These are phyloP conservation scores for Pseudocercospora cruenta DNA, from an alignment of 2,329 filamentous ascomycete species.

Conservation along the genomic window DNA sequence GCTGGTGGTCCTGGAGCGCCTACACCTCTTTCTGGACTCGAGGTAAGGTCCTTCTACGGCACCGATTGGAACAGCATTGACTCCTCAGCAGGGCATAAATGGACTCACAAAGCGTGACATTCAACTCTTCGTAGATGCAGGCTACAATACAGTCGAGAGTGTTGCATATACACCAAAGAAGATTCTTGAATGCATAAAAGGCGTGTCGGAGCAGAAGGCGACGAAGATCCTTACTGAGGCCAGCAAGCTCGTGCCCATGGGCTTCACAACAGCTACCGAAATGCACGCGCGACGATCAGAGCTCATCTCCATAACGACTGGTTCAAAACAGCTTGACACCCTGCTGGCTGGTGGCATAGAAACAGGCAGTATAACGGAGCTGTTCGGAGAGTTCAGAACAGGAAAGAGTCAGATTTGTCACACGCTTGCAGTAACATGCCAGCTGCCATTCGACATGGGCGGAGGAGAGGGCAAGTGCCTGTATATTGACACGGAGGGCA, in stretches of 20 bases:
- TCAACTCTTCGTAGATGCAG: constrained; percentile 86
- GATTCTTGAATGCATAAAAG: constrained; percentile 90
- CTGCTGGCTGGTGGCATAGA: constrained; percentile 92
- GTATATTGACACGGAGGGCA: constrained; percentile 98
- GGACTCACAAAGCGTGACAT: constrained; percentile 95
- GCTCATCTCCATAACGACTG: constrained; percentile 96
- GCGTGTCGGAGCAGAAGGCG: constrained; percentile 96
- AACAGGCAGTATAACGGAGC: constrained; percentile 95
- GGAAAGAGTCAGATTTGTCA: constrained; percentile 99
- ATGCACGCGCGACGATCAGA: constrained; percentile 98
- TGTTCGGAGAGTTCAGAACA: constrained; percentile 96
- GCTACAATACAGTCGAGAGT: constrained; percentile 92
- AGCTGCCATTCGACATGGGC: constrained; percentile 97
- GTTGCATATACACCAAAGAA: constrained; percentile 87
- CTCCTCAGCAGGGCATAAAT: constrained; percentile 62
- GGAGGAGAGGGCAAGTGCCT: constrained; percentile 97
- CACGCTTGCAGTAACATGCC: constrained; percentile 96
- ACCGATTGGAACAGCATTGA: neutral
- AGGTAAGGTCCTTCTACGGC: constrained; percentile 46
- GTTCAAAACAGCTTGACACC: constrained; percentile 96
- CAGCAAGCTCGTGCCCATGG: constrained; percentile 96
- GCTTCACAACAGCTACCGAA: constrained; percentile 97
- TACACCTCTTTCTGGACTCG: constrained; percentile 80
- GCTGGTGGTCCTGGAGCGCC: constrained; percentile 88
- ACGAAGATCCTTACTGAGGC: constrained; percentile 88